A percentile compares a stretch with the other conserved stretches of the same genome.
Evolutionary conservation across 2,329 filamentous ascomycete species (phyloP).

Genomic region (Fusarium sp.): DNA sequence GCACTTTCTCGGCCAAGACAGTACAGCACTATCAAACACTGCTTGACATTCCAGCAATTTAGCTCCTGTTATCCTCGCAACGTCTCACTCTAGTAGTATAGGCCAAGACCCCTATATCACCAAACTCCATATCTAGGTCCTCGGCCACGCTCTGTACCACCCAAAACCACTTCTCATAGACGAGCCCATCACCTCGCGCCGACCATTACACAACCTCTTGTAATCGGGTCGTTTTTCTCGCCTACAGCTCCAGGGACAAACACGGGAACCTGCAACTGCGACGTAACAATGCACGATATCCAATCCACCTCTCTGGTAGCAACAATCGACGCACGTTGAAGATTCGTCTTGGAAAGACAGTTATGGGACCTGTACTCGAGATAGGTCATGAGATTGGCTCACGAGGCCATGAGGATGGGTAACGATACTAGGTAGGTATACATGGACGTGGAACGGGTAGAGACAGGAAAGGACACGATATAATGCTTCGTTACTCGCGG

Average conservation of each 20-base stretch:
- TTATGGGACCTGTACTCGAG: neutral
- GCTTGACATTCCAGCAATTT: neutral
- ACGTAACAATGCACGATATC: conserved; percentile 18
- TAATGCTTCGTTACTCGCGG: conserved; percentile 1
- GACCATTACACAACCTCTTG: conserved; percentile 23
- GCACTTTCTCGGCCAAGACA: conserved; percentile 16
- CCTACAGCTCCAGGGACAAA: conserved; percentile 30
- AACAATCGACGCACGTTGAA: conserved; percentile 15
- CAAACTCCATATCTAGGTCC: neutral
- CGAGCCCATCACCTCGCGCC: conserved; percentile 11
- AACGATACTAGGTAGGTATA: neutral
- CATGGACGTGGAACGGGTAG: neutral
- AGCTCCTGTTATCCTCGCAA: neutral
- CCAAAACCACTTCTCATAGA: conserved; percentile 20
- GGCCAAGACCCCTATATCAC: conserved; percentile 3
- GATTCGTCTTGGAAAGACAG: neutral
- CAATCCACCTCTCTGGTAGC: conserved; percentile 28
- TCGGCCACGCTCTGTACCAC: conserved; percentile 6
- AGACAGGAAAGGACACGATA: neutral
- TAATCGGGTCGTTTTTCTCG: conserved; percentile 18
- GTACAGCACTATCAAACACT: neutral
- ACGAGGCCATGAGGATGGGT: neutral
- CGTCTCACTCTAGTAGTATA: conserved; percentile 23
- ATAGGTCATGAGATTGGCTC: neutral
- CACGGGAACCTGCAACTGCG: conserved; percentile 29